Evolutionary conservation across 2,329 filamentous ascomycete species (phyloP), one percentile per base, ranked within the genome.

Genomic region (Cadophora gregata): DNA sequence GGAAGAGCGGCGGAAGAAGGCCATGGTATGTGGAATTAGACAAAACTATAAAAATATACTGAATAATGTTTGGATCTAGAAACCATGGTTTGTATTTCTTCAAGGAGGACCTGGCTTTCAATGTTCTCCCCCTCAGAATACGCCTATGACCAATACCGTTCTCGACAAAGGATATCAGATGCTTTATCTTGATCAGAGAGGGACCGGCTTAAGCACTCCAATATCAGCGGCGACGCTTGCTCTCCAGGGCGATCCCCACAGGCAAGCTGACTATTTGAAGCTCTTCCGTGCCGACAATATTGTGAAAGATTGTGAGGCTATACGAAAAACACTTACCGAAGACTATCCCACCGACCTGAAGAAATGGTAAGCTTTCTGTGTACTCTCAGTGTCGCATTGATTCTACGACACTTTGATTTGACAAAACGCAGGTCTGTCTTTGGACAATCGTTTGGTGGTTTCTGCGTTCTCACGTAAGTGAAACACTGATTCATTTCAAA

Each of bases 361-460:
- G 77, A 89, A 90, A 76, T 97, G 94, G 93, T 67, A 51, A 50
- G 27, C 4, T 14, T 45, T 45, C 48, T 21, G 42, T n/a, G n/a
- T 9, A 21, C 19, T 42, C 12, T n/a, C n/a, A 19, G 31, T 38
- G 16, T 21, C 10, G 3, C 14, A 21, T 25, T 4, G 12, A 8
- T 4, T 5, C 1, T 31, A 33, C n/a, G 19, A 12, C 10, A 10
- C 12, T n/a, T 42, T 65, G 24, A 21, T 4, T 8, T 64, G 21
- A 63, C 21, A 24, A 8, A 14, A 27, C 12, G 89, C 76, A 97
- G 95, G 95, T 91, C 89, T 66, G 85, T 96, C 33, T 90, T 97
- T 69, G 95, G 95, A 9, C 95, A 97, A 80, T 94, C 90, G 19
- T 98, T 97, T 78, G 95, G 95, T 47, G 95, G 95, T 0, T 97